Evolutionary conservation across 2,329 filamentous ascomycete genomes (phyloP).

Genomic region (Teratosphaeriaceae sp.): DNA sequence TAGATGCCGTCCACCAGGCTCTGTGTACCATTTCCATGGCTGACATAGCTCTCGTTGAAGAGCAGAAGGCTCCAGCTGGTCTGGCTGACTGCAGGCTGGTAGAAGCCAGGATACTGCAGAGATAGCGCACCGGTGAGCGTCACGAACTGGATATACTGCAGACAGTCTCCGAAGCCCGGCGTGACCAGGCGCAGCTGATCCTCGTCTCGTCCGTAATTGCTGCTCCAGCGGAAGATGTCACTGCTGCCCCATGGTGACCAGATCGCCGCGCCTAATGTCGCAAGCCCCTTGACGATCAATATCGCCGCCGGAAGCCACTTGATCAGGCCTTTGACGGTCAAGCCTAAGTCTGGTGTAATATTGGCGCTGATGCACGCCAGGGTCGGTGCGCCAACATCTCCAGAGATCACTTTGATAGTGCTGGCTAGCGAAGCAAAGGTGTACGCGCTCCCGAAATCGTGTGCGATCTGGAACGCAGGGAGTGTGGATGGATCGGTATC

Average conservation of each 20-base stretch:
- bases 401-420: constrained; percentile 68
- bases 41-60: constrained; percentile 88
- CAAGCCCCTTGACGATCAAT: constrained; percentile 70
- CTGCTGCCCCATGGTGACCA: constrained; percentile 91
- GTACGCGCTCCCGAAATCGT: constrained; percentile 75
- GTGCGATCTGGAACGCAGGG: constrained; percentile 65
- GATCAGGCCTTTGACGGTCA: constrained; percentile 59
- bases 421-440: constrained; percentile 75
- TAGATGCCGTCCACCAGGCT: constrained; percentile 83
- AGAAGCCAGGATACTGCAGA: constrained; percentile 87
- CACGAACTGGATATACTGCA: constrained; percentile 94
- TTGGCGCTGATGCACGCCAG: constrained; percentile 77
- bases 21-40: constrained; percentile 56
- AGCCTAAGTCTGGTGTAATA: constrained; percentile 76
- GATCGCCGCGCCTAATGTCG: constrained; percentile 76
- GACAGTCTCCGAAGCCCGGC: constrained; percentile 90
- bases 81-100: constrained; percentile 84
- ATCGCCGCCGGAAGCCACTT: constrained; percentile 72
- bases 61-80: constrained; percentile 82
- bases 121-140: constrained; percentile 81
- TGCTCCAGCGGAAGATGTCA: constrained; percentile 93
- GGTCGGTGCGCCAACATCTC: constrained; percentile 54
- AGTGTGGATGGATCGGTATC: constrained; percentile 47
- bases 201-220: constrained; percentile 90
- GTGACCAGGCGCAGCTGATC: constrained; percentile 89